These are phyloP conservation scores for Monosporozyma siamensis DNA, from an alignment of 805 yeast species.

Conservation along the genomic window DNA sequence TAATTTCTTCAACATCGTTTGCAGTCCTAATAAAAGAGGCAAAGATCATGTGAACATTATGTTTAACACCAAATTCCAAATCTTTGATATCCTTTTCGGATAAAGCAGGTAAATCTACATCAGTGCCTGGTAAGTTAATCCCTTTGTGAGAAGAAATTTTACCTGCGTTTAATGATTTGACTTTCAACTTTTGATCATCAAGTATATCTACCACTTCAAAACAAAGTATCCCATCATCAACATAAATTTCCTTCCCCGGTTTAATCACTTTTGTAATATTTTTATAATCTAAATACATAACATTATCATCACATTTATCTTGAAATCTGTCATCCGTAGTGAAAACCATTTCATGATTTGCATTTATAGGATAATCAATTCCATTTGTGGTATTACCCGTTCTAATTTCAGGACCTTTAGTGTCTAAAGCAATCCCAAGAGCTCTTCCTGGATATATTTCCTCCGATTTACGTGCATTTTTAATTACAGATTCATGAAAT, in stretches of 20 bases:
- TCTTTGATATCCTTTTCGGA: conserved; percentile 94
- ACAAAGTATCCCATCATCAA: conserved; percentile 96
- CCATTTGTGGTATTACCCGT: conserved; percentile 85
- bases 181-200: conserved; percentile 75
- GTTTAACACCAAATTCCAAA: conserved; percentile 89
- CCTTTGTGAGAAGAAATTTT: conserved; percentile 96
- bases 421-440: conserved; percentile 93
- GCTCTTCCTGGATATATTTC: conserved; percentile 89
- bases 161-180: conserved; percentile 86
- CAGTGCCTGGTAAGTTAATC: conserved; percentile 97
- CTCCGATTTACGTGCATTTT: conserved; percentile 92
- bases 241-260: conserved; percentile 80
- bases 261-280: conserved; percentile 92
- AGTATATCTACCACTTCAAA: conserved; percentile 81
- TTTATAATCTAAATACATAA: conserved; percentile 88
- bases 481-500: conserved; percentile 93
- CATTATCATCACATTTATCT: conserved; percentile 58
- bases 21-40: conserved; percentile 97
- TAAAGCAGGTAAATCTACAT: conserved; percentile 95
- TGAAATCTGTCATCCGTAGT: conserved; percentile 79
- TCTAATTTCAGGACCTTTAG: conserved; percentile 99
- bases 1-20: conserved; percentile 77
- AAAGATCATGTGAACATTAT: conserved; percentile 94
- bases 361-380: conserved; percentile 68
- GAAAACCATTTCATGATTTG: conserved; percentile 85